Percentiles rank a stretch among this genome's conserved stretches.
phyloP scores from a whole-genome alignment of 805 yeast species.

The Saccharomycopsis amapae region DNA sequence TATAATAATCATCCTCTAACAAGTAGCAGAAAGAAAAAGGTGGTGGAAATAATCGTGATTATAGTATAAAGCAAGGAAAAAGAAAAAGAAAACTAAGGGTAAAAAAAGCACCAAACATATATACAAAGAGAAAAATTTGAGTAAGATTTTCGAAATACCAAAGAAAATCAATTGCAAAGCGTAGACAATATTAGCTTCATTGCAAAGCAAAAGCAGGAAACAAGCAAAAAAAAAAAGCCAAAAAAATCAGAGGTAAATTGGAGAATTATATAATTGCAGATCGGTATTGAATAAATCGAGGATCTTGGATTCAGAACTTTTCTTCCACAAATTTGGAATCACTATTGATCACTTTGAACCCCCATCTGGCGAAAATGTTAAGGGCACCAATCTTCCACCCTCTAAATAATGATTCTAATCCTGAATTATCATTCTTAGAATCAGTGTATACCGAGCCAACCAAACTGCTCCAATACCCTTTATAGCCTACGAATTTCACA shows the following conservation, averaged over 20 bases:
- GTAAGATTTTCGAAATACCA: not conserved
- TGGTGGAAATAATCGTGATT: too few species aligned
- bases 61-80: too few species aligned
- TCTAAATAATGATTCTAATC: conserved; percentile 54
- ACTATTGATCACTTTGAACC: conserved; percentile 41
- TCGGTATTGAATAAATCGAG: not conserved
- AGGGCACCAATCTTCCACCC: conserved; percentile 90
- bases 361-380: conserved; percentile 79
- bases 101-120: too few species aligned
- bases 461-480: conserved; percentile 47
- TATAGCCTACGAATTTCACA: conserved; percentile 50
- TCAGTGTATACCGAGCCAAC: conserved; percentile 37
- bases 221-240: not conserved
- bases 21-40: too few species aligned
- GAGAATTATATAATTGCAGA: not conserved
- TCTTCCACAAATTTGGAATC: conserved; percentile 3
- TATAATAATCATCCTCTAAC: too few species aligned
- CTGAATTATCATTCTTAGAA: conserved; percentile 33
- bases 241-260: not conserved
- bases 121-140: not conserved
- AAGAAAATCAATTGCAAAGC: not conserved
- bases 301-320: not conserved
- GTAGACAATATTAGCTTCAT: not conserved
- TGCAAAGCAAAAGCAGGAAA: not conserved
- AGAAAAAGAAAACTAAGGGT: too few species aligned